Conservation (phyloP, 2,329 filamentous ascomycete genomes). For the Phialophora macrospora region DNA sequence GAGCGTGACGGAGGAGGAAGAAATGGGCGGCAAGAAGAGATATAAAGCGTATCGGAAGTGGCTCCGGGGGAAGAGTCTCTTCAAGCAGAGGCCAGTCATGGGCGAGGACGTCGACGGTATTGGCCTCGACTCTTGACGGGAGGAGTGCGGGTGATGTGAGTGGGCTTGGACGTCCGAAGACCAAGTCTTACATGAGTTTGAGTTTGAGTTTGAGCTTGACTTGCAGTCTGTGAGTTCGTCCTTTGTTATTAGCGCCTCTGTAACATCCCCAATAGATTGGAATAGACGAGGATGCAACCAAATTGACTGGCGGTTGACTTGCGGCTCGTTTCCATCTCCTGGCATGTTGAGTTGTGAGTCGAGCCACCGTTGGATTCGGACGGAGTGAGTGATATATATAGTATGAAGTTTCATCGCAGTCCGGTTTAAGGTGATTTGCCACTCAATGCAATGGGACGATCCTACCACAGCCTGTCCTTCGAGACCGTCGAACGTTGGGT, state of each 20-base stretch:
- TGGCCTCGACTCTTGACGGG: slow-evolving; percentile 38
- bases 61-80: slow-evolving; percentile 91
- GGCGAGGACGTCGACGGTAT: slow-evolving; percentile 37
- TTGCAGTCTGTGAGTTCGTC: background rate
- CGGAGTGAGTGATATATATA: too few relatives aligned
- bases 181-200: background rate
- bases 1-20: slow-evolving; percentile 83
- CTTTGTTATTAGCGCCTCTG: background rate
- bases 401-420: too few relatives aligned
- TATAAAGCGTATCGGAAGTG: slow-evolving; percentile 97
- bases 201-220: background rate
- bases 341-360: too few relatives aligned
- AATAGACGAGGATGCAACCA: background rate
- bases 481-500: too few relatives aligned
- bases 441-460: too few relatives aligned
- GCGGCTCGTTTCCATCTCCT: background rate
- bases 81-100: slow-evolving; percentile 74
- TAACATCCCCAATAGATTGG: slow-evolving; percentile 10
- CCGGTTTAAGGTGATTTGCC: too few relatives aligned
- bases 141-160: background rate
- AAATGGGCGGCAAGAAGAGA: slow-evolving; percentile 87
- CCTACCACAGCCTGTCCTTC: too few relatives aligned
- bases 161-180: too few relatives aligned
- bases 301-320: too few relatives aligned
- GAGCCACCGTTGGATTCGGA: too few relatives aligned